Conservation (phyloP, 495 filamentous ascomycete species). For the Lophiostoma macrostomum region DNA sequence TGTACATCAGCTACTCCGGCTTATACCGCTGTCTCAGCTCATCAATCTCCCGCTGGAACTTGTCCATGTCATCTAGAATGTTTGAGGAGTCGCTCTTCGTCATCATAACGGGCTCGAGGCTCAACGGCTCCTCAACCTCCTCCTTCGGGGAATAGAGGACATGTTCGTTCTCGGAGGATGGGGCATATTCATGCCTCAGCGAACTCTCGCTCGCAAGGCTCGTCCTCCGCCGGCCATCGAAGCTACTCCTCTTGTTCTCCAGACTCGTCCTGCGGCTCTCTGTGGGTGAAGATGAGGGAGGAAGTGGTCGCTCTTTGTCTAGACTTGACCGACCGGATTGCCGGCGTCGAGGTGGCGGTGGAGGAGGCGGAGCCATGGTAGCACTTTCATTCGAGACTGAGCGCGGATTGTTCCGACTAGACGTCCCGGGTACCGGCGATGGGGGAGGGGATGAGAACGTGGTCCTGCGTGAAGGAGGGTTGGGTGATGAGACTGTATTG, state of each 20-base stretch:
- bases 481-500: conserved; percentile 22
- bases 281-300: conserved; percentile 15
- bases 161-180: conserved; percentile 9
- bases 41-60: conserved; percentile 42
- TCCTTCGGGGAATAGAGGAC: conserved; percentile 9
- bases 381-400: conserved; percentile 17
- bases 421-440: conserved; percentile 17
- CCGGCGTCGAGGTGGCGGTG: conserved; percentile 31
- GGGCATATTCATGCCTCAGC: conserved; percentile 25
- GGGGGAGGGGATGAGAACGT: conserved; percentile 21
- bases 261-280: conserved; percentile 24
- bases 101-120: neutral
- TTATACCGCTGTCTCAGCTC: conserved; percentile 34
- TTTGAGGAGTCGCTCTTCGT: conserved; percentile 7
- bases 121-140: conserved; percentile 10
- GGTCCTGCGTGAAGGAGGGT: conserved; percentile 17
- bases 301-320: conserved; percentile 20
- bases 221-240: conserved; percentile 23
- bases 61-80: conserved; percentile 39
- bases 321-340: conserved; percentile 21
- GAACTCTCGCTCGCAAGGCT: conserved; percentile 32
- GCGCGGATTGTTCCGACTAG: conserved; percentile 7
- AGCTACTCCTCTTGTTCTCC: conserved; percentile 22
- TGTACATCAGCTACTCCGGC: no score
- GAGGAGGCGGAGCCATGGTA: conserved; percentile 35